Evolutionary conservation across 257 asterid genomes (phyloP), one percentile per base, ranked within the genome.

Genomic region (Orobanche coerulescens): DNA sequence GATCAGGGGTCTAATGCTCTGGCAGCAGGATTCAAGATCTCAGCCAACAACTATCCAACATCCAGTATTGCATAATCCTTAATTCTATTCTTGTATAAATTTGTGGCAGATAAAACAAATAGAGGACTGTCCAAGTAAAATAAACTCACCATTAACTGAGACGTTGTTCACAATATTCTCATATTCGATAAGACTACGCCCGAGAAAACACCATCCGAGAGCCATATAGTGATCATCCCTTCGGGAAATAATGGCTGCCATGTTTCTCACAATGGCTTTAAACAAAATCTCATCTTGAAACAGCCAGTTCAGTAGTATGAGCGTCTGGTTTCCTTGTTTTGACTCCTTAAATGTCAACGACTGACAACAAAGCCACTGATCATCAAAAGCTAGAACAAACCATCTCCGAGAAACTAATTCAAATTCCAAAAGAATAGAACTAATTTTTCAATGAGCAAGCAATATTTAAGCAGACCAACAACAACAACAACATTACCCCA

Each of bases 141-240:
- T 43, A n/a, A 47, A 24, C 14, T 72, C 84, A 90, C 97, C 97
- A 61, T 65, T 71, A 44, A 84, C 80, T 25, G 62, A 61, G 61
- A 75, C 62, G 65, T 73, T 79, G 13, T 62, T 67, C 66, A 25
- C 72, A 28, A 68, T 50, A 37, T 42, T 71, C 64, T 87, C 94
- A 62, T 68, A 77, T 44, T 87, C 91, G 50, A 90, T 19, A 48
- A 91, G 80, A 64, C 75, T 67, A 33, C 88, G 97, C 31, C 85
- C 85, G 73, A 91, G 83, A 31, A 75, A 74, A 73, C 96, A 91
- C 97, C 96, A 91, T 19, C 96, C 96, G 25, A 91, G 77, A 69
- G 84, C 80, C 75, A 87, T 70, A 79, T 81, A 79, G 28, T 51
- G 89, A 73, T 91, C 96, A 75, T 83, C 81, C 71, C 73, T 87